Conservation (phyloP, 768 basidiomycete species). For the Lactarius akahatsu region DNA sequence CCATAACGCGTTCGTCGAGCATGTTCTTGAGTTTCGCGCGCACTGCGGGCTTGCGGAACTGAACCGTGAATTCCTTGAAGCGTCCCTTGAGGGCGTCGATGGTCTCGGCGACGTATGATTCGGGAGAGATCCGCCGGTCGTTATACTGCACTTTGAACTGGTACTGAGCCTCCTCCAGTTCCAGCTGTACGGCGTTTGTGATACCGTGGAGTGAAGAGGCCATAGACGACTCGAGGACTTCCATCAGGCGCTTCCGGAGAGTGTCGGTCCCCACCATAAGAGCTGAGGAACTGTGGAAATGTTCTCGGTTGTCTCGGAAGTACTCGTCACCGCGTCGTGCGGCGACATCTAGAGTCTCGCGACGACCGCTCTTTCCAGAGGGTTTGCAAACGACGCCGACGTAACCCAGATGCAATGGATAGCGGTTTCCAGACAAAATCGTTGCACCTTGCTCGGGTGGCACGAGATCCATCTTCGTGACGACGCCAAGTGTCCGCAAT, state of each 20-base stretch:
- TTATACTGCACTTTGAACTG: constrained; percentile 99
- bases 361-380: constrained; percentile 51
- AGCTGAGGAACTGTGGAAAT: constrained; percentile 59
- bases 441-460: constrained; percentile 75
- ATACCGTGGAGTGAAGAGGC: constrained; percentile 93
- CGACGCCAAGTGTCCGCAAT: constrained; percentile 91
- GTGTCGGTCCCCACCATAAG: constrained; percentile 92
- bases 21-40: constrained; percentile 85
- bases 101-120: constrained; percentile 97
- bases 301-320: constrained; percentile 60
- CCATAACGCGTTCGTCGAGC: constrained; percentile 96
- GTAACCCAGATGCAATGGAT: constrained; percentile 96
- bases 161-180: constrained; percentile 94
- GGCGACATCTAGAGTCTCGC: constrained; percentile 50
- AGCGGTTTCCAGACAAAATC: constrained; percentile 86
- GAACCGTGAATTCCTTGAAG: constrained; percentile 80
- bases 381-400: constrained; percentile 94
- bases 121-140: constrained; percentile 89
- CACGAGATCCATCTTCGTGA: constrained; percentile 99
- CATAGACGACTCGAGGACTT: constrained; percentile 97
- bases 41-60: constrained; percentile 88
- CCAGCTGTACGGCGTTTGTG: constrained; percentile 94
- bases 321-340: constrained; percentile 64
- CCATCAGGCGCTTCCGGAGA: constrained; percentile 87
- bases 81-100: constrained; percentile 88